Base-by-base conservation (phyloP, 345 rosid species). In the Populus euphratica region DNA sequence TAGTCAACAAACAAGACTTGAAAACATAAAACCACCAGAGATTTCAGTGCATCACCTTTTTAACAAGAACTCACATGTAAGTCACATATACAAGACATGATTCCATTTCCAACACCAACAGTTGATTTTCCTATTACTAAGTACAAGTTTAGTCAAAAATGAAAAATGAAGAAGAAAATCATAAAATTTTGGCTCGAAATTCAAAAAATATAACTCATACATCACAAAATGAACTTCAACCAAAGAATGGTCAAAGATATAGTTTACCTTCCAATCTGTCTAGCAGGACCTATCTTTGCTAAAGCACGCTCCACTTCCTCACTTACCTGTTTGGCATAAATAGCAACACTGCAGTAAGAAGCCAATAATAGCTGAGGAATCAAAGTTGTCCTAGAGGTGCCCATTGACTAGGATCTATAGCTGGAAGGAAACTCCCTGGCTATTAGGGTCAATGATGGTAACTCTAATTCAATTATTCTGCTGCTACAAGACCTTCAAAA, bases 221-320 rank as follows among this genome's bases (percentile, higher is more conserved):
- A 23, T 23, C 33, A 59, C 5, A 68, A 76, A 36, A 66, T 54
- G 20, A 56, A 67, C 20, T 31, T 17, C 9, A 14, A 33, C 13
- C 43, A 67, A 36, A 25, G 25, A 75, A 20, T 18, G 14, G 23
- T 12, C 43, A 61, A 43, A 31, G 31, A 72, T 43, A 69, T 68
- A 21, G 70, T 31, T 17, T 84, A 92, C 99, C 95, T 88, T 87
- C 97, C 94, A 85, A 78, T 89, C 80, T 94, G 86, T 87, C 98
- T 89, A 74, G 99, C 87, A 82, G 98, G 97, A 35, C 92, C 99
- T 79, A 94, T 38, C 87, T 91, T 96, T 17, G 99, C 94, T 77
- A 96, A 89, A 84, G 99, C 99, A 75, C 99, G 98, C 82, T 96
- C 99, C 43, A 96, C 97, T 82, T 96, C 99, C 84, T 96, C 99